Conservation (phyloP, 2,329 filamentous ascomycete species). For the Beauveria sp. region DNA sequence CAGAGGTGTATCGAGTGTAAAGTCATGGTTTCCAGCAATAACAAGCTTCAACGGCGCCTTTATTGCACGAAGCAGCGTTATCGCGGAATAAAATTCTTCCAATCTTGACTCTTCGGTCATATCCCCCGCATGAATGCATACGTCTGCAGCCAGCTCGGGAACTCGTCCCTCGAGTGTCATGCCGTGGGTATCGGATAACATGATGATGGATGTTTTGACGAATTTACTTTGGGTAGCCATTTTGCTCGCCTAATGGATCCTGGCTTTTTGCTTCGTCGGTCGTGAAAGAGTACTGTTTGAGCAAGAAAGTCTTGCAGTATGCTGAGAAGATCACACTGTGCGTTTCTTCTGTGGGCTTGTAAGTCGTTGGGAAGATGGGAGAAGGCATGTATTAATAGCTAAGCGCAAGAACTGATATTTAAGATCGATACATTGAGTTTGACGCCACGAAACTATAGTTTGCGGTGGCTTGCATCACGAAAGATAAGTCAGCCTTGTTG, state of each 20-base stretch:
- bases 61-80: slow-evolving; percentile 31
- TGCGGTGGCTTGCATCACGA: too few species aligned
- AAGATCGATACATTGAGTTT: too few species aligned
- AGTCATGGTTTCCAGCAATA: slow-evolving; percentile 47
- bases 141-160: slow-evolving; percentile 22
- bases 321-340: too few species aligned
- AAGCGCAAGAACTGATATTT: too few species aligned
- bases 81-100: slow-evolving; percentile 27
- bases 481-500: too few species aligned
- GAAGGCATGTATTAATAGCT: too few species aligned
- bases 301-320: too few species aligned
- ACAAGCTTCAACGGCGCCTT: slow-evolving; percentile 39
- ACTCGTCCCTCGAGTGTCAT: background rate
- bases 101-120: slow-evolving; percentile 38
- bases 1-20: slow-evolving; percentile 27
- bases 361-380: too few species aligned
- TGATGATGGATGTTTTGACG: slow-evolving; percentile 17
- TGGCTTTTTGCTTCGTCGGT: too few species aligned
- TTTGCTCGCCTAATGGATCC: background rate
- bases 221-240: background rate
- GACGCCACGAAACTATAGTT: too few species aligned
- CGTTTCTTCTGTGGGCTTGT: too few species aligned
- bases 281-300: too few species aligned
- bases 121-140: slow-evolving; percentile 44
- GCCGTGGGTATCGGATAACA: slow-evolving; percentile 21